Percentiles rank a stretch among this genome's conserved stretches.
phyloP scores from a whole-genome alignment of 495 filamentous ascomycete species.

The Polyplosphaeria fusca region DNA sequence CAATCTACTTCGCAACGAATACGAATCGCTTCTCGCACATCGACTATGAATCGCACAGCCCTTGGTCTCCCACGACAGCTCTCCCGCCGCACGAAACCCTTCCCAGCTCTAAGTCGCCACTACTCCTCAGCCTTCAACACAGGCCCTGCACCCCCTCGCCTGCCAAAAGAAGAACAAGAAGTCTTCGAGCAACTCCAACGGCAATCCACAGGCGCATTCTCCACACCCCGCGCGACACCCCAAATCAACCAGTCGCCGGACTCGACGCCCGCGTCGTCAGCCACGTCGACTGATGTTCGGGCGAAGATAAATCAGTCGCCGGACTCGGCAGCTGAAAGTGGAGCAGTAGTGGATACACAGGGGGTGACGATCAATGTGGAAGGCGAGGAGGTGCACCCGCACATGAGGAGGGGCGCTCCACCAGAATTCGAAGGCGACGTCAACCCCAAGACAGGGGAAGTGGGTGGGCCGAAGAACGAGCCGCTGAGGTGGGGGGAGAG shows the following conservation, averaged over 20 bases:
- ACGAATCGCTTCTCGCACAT: not conserved
- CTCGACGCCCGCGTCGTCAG: constrained; percentile 3
- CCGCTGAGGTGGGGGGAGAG: constrained; percentile 77
- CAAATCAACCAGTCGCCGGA: constrained; percentile 43
- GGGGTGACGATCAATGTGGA: not conserved
- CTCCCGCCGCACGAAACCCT: constrained; percentile 15
- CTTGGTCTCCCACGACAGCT: constrained; percentile 16
- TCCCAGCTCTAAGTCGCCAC: constrained; percentile 11
- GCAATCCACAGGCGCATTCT: constrained; percentile 70
- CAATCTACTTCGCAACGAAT: no score
- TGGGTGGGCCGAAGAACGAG: constrained; percentile 97
- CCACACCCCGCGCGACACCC: constrained; percentile 49
- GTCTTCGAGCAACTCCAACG: constrained; percentile 85
- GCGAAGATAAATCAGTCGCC: not conserved
- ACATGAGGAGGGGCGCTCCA: constrained; percentile 66
- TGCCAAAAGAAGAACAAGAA: constrained; percentile 85
- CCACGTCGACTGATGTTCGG: not conserved
- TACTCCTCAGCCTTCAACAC: constrained; percentile 36
- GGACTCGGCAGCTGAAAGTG: not conserved
- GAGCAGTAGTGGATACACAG: constrained; percentile 13
- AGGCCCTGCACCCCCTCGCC: constrained; percentile 72
- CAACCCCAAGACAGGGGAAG: constrained; percentile 94
- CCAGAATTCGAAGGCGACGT: constrained; percentile 93
- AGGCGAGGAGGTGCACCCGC: constrained; percentile 65
- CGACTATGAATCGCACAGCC: constrained; percentile 13